Evolutionary conservation across 345 rosid genomes (phyloP).

Genomic region (Citrus glauca): DNA sequence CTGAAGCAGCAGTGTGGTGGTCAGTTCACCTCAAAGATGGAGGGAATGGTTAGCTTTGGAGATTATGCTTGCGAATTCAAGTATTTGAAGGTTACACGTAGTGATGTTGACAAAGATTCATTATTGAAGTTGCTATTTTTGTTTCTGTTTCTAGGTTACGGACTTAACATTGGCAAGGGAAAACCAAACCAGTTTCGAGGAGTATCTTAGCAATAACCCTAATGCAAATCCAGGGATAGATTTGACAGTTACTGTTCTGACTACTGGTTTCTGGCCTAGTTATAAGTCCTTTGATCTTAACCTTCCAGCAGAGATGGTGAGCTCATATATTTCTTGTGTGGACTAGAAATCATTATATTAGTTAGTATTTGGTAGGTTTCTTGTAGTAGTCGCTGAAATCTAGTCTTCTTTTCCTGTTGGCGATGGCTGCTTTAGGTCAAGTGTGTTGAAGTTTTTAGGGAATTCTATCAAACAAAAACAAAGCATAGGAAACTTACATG

Average conservation of each 20-base stretch:
- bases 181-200: slow-evolving; percentile 58
- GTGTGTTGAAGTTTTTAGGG: slow-evolving; percentile 64
- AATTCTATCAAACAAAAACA: slow-evolving; percentile 55
- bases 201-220: slow-evolving; percentile 46
- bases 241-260: slow-evolving; percentile 60
- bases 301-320: slow-evolving; percentile 71
- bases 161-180: slow-evolving; percentile 75
- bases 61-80: background rate
- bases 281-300: slow-evolving; percentile 67
- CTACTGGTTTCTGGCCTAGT: slow-evolving; percentile 81
- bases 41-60: slow-evolving; percentile 59
- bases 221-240: slow-evolving; percentile 55
- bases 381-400: slow-evolving; percentile 1
- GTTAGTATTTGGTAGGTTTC: background rate
- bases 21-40: slow-evolving; percentile 82
- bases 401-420: background rate
- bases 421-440: slow-evolving; percentile 31
- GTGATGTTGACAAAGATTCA: background rate
- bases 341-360: background rate
- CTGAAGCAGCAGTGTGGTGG: slow-evolving; percentile 78
- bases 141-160: slow-evolving; percentile 40
- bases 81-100: background rate
- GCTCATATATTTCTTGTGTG: background rate
- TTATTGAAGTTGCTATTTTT: background rate
- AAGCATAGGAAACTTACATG: slow-evolving; percentile 64